Conservation (phyloP, 23 red algal species). For the Gracilaria domingensis region DNA sequence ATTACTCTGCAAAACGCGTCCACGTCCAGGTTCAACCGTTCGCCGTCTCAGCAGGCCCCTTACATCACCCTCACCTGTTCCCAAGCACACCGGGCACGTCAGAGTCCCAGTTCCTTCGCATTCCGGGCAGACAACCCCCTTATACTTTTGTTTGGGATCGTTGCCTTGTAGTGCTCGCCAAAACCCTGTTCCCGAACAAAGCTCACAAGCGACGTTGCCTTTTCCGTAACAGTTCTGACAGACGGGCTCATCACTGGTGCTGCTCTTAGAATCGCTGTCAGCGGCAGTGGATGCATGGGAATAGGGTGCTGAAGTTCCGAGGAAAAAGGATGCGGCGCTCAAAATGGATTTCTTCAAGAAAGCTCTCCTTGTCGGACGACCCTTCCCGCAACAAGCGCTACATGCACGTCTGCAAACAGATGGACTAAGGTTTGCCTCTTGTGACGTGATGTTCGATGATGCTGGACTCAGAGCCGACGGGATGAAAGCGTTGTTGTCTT, state of each 20-base stretch:
- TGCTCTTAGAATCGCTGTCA: background rate
- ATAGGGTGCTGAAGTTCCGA: background rate
- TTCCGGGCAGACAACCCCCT: slow-evolving; percentile 90
- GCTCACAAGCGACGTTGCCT: slow-evolving; percentile 85
- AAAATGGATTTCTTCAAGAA: slow-evolving; percentile 24
- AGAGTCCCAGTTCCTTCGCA: slow-evolving; percentile 85
- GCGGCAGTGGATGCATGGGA: background rate
- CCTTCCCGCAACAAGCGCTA: background rate
- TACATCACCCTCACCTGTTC: slow-evolving; percentile 87
- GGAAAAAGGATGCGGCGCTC: slow-evolving; percentile 33
- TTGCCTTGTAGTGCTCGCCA: slow-evolving; percentile 82
- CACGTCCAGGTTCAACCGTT: slow-evolving; percentile 64
- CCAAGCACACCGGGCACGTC: slow-evolving; percentile 91
- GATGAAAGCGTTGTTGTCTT: background rate
- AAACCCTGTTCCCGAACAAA: slow-evolving; percentile 96
- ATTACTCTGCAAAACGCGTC: slow-evolving; percentile 82
- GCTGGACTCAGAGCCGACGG: background rate
- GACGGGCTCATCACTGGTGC: background rate
- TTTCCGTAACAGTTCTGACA: slow-evolving; percentile 81
- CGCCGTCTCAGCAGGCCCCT: slow-evolving; percentile 79
- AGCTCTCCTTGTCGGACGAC: background rate
- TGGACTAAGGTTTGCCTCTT: background rate
- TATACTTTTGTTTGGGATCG: slow-evolving; percentile 79
- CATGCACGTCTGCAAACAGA: slow-evolving; percentile 10
- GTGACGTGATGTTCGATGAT: background rate